Evolutionary conservation across 192 early-diverging fungal genomes (phyloP).

Genomic region (Chytriomyces hyalinus): DNA sequence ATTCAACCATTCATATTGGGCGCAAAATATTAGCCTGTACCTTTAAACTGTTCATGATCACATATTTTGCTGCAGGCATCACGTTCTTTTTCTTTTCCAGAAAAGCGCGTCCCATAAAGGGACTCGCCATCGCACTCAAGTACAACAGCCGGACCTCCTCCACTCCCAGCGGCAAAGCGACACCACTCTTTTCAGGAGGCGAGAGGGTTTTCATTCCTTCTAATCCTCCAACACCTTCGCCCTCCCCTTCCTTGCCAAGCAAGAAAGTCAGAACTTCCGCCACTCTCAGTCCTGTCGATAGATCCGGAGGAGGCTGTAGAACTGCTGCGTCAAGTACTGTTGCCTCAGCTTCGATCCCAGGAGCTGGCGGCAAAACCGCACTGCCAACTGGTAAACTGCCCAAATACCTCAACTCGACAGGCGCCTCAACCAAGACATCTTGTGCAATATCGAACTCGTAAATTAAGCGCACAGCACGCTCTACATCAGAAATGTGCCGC

Average conservation of each 20-base stretch:
- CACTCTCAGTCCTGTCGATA: slow-evolving; percentile 19
- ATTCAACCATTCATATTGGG: neutral
- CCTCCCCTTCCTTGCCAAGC: neutral
- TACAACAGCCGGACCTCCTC: slow-evolving; percentile 38
- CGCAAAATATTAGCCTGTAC: slow-evolving; percentile 6
- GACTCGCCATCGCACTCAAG: slow-evolving; percentile 27
- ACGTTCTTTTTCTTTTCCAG: slow-evolving; percentile 45
- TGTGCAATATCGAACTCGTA: slow-evolving; percentile 30
- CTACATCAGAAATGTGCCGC: neutral
- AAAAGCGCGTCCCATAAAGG: slow-evolving; percentile 24
- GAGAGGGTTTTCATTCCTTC: neutral
- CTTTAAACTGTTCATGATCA: slow-evolving; percentile 44
- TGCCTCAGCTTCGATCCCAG: neutral
- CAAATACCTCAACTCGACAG: slow-evolving; percentile 8
- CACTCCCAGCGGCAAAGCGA: neutral
- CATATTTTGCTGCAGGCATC: slow-evolving; percentile 31
- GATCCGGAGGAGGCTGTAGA: neutral
- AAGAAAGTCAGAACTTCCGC: slow-evolving; percentile 11
- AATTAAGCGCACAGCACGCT: slow-evolving; percentile 26
- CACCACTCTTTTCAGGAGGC: neutral
- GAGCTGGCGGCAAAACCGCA: neutral
- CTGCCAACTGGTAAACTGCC: neutral
- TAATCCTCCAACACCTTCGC: neutral
- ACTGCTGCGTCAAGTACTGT: slow-evolving; percentile 1
- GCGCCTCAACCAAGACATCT: slow-evolving; percentile 18